Conservation (phyloP, 768 basidiomycete species). For the Omphalotus guepiniiformis region DNA sequence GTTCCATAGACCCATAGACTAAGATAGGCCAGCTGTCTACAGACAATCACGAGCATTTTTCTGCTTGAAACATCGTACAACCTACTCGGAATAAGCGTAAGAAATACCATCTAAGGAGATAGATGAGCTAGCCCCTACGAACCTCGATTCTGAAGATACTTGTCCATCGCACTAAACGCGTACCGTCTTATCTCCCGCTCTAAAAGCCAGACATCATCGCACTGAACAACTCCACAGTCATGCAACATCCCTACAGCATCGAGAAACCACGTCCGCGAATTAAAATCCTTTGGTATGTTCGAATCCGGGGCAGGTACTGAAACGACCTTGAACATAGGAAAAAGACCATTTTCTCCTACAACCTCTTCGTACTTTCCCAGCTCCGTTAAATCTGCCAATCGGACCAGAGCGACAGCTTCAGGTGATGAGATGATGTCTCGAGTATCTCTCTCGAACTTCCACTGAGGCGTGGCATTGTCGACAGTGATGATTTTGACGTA, state of each 20-base stretch:
- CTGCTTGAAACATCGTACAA: too few species aligned
- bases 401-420: slow-evolving; percentile 40
- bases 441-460: slow-evolving; percentile 37
- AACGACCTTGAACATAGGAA: slow-evolving; percentile 42
- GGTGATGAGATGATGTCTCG: slow-evolving; percentile 36
- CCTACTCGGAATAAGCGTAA: too few species aligned
- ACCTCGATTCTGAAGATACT: slow-evolving; percentile 34
- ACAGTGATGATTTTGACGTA: slow-evolving; percentile 32
- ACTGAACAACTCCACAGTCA: slow-evolving; percentile 43
- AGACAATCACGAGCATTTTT: too few species aligned
- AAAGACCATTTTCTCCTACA: slow-evolving; percentile 36
- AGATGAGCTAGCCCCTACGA: too few species aligned
- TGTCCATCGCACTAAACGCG: slow-evolving; percentile 47
- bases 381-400: slow-evolving; percentile 37
- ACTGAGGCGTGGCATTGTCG: slow-evolving; percentile 25
- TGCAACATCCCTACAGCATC: slow-evolving; percentile 43
- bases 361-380: slow-evolving; percentile 40
- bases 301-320: slow-evolving; percentile 29
- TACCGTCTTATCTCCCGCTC: slow-evolving; percentile 43
- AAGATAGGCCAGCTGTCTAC: too few species aligned
- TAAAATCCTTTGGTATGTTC: slow-evolving; percentile 32
- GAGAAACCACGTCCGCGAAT: slow-evolving; percentile 44
- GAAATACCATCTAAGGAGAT: too few species aligned
- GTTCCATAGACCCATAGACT: too few species aligned
- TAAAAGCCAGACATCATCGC: slow-evolving; percentile 44